A percentile compares a stretch with the other conserved stretches of the same genome.
These are phyloP conservation scores for Acanthochlamys bracteata DNA, from an alignment of 106 monocot genomes.

Conservation along the genomic window DNA sequence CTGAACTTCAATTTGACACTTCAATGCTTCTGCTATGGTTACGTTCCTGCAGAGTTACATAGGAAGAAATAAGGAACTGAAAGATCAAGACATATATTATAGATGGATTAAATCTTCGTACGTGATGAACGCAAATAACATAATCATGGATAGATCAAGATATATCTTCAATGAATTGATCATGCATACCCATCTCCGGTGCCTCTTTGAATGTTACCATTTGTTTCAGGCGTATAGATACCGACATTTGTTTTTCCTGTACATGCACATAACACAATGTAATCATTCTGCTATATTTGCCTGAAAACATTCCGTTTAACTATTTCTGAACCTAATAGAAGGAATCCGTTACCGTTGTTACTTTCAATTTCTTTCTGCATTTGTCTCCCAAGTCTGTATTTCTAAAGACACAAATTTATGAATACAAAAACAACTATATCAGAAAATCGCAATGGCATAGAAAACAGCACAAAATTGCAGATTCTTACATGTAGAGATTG, in stretches of 20 bases:
- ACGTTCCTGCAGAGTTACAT: slow-evolving; percentile 40
- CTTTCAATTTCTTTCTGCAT: slow-evolving; percentile 31
- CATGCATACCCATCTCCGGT: slow-evolving; percentile 36
- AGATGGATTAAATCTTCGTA: too few species aligned
- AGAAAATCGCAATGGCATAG: background rate
- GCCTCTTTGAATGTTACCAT: slow-evolving; percentile 9
- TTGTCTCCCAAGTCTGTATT: slow-evolving; percentile 74
- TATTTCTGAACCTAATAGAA: background rate
- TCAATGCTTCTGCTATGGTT: slow-evolving; percentile 41
- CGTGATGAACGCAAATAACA: too few species aligned
- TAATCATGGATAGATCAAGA: too few species aligned
- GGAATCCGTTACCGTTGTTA: slow-evolving; percentile 22
- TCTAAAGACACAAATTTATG: slow-evolving; percentile 22
- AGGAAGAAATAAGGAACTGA: too few species aligned
- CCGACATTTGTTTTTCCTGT: slow-evolving; percentile 30
- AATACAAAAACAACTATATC: background rate
- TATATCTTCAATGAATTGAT: too few species aligned
- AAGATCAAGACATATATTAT: background rate
- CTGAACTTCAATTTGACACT: slow-evolving; percentile 64
- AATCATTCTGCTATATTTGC: too few species aligned
- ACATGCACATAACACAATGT: background rate
- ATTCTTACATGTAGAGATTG: background rate
- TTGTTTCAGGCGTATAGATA: slow-evolving; percentile 18
- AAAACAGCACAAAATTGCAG: too few species aligned
- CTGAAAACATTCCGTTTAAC: background rate